A percentile compares a stretch with the other conserved stretches of the same genome.
These are phyloP conservation scores for Entophlyctis helioformis DNA, from an alignment of 192 early-diverging fungal genomes.

Conservation along the genomic window DNA sequence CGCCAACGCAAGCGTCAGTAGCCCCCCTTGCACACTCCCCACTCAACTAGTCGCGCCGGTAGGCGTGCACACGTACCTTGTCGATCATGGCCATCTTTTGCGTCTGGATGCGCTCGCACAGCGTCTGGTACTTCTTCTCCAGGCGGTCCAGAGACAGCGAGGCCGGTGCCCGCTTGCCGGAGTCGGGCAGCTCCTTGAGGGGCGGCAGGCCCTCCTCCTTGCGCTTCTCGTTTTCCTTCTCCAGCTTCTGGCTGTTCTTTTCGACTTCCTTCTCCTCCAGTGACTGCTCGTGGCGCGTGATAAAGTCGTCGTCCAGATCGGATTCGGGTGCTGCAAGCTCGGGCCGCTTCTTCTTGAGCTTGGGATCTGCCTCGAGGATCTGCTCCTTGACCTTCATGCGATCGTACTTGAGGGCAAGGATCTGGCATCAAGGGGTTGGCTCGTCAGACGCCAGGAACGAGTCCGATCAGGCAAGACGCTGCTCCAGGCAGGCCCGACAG, in stretches of 20 bases:
- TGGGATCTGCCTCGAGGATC: slow-evolving; percentile 61
- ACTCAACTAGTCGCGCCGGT: too few relatives aligned
- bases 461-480: background rate
- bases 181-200: slow-evolving; percentile 34
- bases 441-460: background rate
- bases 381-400: slow-evolving; percentile 55
- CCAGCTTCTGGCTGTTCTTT: slow-evolving; percentile 41
- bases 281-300: slow-evolving; percentile 41
- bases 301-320: slow-evolving; percentile 69
- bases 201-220: slow-evolving; percentile 41
- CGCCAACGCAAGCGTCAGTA: too few relatives aligned
- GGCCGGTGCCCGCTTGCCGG: slow-evolving; percentile 13
- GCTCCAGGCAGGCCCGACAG: background rate
- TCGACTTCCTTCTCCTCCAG: slow-evolving; percentile 66
- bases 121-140: slow-evolving; percentile 54
- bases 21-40: too few relatives aligned
- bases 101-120: slow-evolving; percentile 59
- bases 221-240: slow-evolving; percentile 78
- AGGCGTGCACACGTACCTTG: slow-evolving; percentile 46
- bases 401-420: slow-evolving; percentile 80
- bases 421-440: slow-evolving; percentile 20
- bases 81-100: slow-evolving; percentile 67
- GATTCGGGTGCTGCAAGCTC: slow-evolving; percentile 55
- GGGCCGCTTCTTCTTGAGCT: slow-evolving; percentile 62
- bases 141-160: slow-evolving; percentile 53